Evolutionary conservation across 1,284 basidiomycete species (phyloP), one percentile per base, ranked within the genome.

Genomic region (Cystobasidium sp.): DNA sequence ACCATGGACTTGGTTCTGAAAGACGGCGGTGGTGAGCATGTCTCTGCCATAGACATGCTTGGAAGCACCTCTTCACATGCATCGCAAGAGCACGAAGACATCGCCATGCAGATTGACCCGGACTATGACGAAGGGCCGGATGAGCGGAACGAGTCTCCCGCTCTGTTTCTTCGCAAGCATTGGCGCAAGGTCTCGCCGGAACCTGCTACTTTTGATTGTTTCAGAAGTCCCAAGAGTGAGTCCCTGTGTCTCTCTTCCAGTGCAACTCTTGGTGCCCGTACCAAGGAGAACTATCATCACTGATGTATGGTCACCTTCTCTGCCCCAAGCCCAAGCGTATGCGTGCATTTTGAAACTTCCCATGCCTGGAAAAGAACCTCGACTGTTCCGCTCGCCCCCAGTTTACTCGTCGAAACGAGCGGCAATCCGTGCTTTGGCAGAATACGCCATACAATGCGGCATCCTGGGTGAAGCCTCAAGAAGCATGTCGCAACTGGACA

Each of bases 111-210:
- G 31, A 5, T 31, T 7, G 16, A 9, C 7, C 44, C 31, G 20
- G 64, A 66, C 37, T 12, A 51, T n/a, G 39, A 51, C 49, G 64
- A 66, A 66, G 64, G 43, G 5, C 20, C 47, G 39, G 64, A 66
- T 10, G 64, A 66, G n/a, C 18, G 37, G 39, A 66, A 22, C 24
- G 49, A 51, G 14, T 52, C 49, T 20, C 70, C 63, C 16, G 53
- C 70, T 12, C 41, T 73, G 51, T 73, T 58, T 51, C 62, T 73
- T 7, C 63, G 63, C 51, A 73, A 66, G 47, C 58, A 46, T 52
- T 73, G 70, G 70, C 37, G 63, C 16, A 24, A 58, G 37, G 70
- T 73, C 18, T 73, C 70, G 16, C 46, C 63, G 22, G 49, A 73
- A 43, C n/a, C 70, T 12, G 39, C 52, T 6, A 64, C 53, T 37